These are phyloP conservation scores for Candida glaebosa DNA, from an alignment of 805 yeast genomes.

Conservation along the genomic window DNA sequence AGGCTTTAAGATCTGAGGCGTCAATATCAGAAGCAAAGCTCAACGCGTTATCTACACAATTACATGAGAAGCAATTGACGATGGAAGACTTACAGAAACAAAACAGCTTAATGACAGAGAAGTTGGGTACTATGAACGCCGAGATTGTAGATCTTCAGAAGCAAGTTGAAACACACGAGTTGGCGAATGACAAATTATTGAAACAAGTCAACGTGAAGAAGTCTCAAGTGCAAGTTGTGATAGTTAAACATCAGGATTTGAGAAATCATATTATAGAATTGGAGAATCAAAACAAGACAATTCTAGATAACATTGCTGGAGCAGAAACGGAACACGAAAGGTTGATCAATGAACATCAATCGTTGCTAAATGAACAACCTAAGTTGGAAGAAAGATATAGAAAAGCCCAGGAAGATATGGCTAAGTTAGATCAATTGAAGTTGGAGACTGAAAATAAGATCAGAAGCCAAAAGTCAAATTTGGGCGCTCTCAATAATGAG, in stretches of 20 bases:
- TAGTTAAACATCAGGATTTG: slow-evolving; percentile 44
- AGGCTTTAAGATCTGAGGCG: slow-evolving; percentile 65
- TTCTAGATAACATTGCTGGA: slow-evolving; percentile 20
- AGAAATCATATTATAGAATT: slow-evolving; percentile 25
- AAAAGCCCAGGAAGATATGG: slow-evolving; percentile 12
- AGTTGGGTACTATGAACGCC: slow-evolving; percentile 61
- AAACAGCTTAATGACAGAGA: slow-evolving; percentile 64
- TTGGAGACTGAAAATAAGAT: not conserved
- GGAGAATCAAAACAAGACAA: slow-evolving; percentile 18
- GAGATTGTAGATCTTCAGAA: slow-evolving; percentile 58
- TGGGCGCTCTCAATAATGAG: not conserved
- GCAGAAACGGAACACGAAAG: slow-evolving; percentile 14
- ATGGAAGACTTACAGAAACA: slow-evolving; percentile 67
- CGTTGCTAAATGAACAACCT: slow-evolving; percentile 15
- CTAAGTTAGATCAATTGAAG: slow-evolving; percentile 1
- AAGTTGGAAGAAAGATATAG: slow-evolving; percentile 8
- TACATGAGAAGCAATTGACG: slow-evolving; percentile 56
- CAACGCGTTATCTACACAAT: slow-evolving; percentile 64
- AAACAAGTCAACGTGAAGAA: slow-evolving; percentile 63
- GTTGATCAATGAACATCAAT: slow-evolving; percentile 11
- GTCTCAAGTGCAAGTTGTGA: slow-evolving; percentile 66
- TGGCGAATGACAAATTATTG: slow-evolving; percentile 57
- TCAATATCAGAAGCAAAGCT: slow-evolving; percentile 75
- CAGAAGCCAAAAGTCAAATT: not conserved
- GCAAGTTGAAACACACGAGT: slow-evolving; percentile 49